Conservation (phyloP, 495 filamentous ascomycete species). For the Pseudotulostoma volvatum region DNA sequence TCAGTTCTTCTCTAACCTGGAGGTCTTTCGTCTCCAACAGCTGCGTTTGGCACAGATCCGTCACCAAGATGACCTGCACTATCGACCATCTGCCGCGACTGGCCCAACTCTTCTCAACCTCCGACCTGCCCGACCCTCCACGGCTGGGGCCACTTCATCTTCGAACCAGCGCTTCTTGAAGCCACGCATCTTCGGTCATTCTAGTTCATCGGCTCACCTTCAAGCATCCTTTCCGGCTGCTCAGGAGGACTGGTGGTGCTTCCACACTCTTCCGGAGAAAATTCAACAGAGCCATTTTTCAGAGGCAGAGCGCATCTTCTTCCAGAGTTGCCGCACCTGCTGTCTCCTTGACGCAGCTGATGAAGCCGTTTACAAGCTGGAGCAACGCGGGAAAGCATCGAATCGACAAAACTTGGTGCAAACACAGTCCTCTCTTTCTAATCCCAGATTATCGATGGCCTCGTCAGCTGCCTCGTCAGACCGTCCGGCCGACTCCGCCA, state of each 20-base stretch:
- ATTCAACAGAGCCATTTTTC: constrained; percentile 55
- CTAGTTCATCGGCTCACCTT: constrained; percentile 11
- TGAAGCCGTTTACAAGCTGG: constrained; percentile 42
- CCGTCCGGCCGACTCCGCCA: constrained; percentile 13
- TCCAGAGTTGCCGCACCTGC: constrained; percentile 35
- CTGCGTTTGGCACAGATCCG: constrained; percentile 14
- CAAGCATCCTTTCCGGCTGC: constrained; percentile 26
- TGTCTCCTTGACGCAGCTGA: constrained; percentile 56
- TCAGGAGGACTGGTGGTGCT: constrained; percentile 53
- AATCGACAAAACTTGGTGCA: neutral
- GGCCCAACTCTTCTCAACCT: constrained; percentile 3
- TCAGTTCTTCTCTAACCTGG: constrained; percentile 29
- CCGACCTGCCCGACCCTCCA: neutral
- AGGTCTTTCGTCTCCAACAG: constrained; percentile 13
- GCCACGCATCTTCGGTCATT: constrained; percentile 1
- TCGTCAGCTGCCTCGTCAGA: constrained; percentile 14
- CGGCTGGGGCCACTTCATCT: neutral
- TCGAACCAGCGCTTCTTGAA: neutral
- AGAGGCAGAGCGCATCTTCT: constrained; percentile 36
- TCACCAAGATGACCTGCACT: constrained; percentile 13
- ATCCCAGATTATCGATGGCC: constrained; percentile 12
- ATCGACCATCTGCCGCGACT: constrained; percentile 5
- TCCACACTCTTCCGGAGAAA: constrained; percentile 52
- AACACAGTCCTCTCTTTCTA: constrained; percentile 1
- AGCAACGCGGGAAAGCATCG: constrained; percentile 7